Evolutionary conservation across 2,329 filamentous ascomycete species (phyloP), one percentile per base, ranked within the genome.

Genomic region (Trematosphaeria pertusa): DNA sequence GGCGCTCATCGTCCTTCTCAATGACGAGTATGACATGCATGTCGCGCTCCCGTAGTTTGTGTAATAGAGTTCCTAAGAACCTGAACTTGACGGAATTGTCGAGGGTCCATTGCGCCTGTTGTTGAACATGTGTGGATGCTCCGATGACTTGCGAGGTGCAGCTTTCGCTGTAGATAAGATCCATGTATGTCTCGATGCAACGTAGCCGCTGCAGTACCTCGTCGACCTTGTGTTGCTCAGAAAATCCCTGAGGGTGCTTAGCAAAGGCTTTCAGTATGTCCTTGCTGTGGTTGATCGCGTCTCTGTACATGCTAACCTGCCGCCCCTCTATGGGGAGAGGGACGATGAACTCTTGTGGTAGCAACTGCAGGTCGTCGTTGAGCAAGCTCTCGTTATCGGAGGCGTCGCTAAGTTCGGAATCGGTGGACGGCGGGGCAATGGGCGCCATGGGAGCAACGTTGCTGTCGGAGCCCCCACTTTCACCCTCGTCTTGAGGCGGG

Each of bases 11-110:
- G 11, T 65, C 53, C 3, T 61, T 41, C 17, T 65, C 57, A 11
- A 63, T 43, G 3, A 66, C 58, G 1, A 72, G 43, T 5, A 70
- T 48, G n/a, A 69, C 30, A 35, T 71, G 64, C 44, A 66, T 51
- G 3, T 59, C 43, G 1, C 50, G 37, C 4, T 64, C 37, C 12
- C 58, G 54, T 24, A 70, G 26, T 1, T 41, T 22, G 15, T 63
- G 22, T 15, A 71, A 58, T 1, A 72, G 43, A 1, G 24, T 24
- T 11, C 54, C 46, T 9, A 72, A 40, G 33, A 71, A 72, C 10
- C 54, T 57, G 50, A 72, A 70, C 26, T 72, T 72, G n/a, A 59
- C 52, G 11, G 64, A 64, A 38, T 61, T 67, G 5, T 65, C 57
- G 21, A 55, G 49, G 22, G 60, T 67, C 34, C 65, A 72, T 21